Evolutionary conservation across 768 basidiomycete genomes (phyloP), one percentile per base, ranked within the genome.

Genomic region (Boletellus sp.): DNA sequence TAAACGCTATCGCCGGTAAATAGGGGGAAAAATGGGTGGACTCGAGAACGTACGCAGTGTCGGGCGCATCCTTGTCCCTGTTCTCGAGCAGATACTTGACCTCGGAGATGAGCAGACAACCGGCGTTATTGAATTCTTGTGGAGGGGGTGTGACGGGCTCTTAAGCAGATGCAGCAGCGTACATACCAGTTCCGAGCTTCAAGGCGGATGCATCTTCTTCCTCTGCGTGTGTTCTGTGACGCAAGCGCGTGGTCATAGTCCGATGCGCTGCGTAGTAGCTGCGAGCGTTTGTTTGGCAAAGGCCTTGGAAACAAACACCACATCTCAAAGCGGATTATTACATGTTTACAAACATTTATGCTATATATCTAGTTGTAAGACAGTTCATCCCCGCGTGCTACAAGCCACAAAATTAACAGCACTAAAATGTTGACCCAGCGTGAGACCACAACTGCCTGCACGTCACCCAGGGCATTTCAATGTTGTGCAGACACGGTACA

Each of bases 31-130:
- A 34, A 16, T 2, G 16, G 41, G 19, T 17, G 19, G 32, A 0
- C 6, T 6, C 5, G n/a, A 17, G 40, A 6, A 47, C 85, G 52
- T 63, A 92, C 92, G 84, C 80, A 49, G 90, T 92, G 61, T 91
- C 90, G 8, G 90, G 90, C 2, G 87, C 87, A 60, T 89, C 87
- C 68, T 91, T 88, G 70, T 90, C 85, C 57, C 89, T 74, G 73
- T 89, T 87, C 69, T 92, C 90, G 24, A 95, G 74, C 42, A 95
- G 72, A 65, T 93, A 89, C 63, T 91, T 91, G 65, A 94, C 93
- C 64, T 95, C 93, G 1, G 90, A 92, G 52, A 94, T 92, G 59
- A 93, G 78, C 62, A 95, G 68, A 68, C 89, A 92, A 75, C 89
- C 91, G 6, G 88, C 88, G 55, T 92, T 90, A 72, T 90, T 90